phyloP scores from a whole-genome alignment of 805 yeast species.

The Ogataea philodendri region DNA sequence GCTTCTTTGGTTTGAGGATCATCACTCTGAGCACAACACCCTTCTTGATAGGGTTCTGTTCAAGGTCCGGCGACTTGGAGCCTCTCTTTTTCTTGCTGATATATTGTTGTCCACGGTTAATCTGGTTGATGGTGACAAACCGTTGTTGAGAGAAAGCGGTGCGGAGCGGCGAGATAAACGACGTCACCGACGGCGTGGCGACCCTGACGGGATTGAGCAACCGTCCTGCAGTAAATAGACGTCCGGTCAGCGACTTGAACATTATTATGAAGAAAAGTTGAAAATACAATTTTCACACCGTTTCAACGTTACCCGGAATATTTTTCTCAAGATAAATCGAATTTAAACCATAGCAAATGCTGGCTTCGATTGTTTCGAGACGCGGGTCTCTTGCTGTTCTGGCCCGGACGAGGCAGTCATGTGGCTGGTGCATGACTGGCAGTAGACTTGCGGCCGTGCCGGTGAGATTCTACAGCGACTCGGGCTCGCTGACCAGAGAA shows the following conservation, averaged over 20 bases:
- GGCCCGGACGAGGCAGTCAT: neutral
- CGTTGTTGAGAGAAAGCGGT: slow-evolving; percentile 37
- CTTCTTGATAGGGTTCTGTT: slow-evolving; percentile 78
- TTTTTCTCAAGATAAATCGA: too few species aligned
- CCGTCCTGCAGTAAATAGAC: slow-evolving; percentile 1
- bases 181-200: slow-evolving; percentile 1
- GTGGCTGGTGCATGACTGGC: neutral
- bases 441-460: neutral
- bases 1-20: slow-evolving; percentile 96
- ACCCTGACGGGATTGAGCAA: neutral
- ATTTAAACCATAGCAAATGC: too few species aligned
- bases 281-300: slow-evolving; percentile 1
- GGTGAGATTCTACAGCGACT: slow-evolving; percentile 45
- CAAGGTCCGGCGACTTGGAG: slow-evolving; percentile 77
- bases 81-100: slow-evolving; percentile 37
- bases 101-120: slow-evolving; percentile 60
- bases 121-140: slow-evolving; percentile 75
- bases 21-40: slow-evolving; percentile 93
- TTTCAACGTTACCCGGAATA: slow-evolving; percentile 3
- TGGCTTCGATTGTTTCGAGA: too few species aligned
- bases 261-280: neutral
- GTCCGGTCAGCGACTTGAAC: neutral
- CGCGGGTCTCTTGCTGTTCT: too few species aligned
- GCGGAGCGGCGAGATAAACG: slow-evolving; percentile 1
- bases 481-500: slow-evolving; percentile 62